Percentiles rank a stretch among this genome's conserved stretches.
These are phyloP conservation scores for Odontarrhena argentea DNA, from an alignment of 345 rosid species.

Conservation along the genomic window DNA sequence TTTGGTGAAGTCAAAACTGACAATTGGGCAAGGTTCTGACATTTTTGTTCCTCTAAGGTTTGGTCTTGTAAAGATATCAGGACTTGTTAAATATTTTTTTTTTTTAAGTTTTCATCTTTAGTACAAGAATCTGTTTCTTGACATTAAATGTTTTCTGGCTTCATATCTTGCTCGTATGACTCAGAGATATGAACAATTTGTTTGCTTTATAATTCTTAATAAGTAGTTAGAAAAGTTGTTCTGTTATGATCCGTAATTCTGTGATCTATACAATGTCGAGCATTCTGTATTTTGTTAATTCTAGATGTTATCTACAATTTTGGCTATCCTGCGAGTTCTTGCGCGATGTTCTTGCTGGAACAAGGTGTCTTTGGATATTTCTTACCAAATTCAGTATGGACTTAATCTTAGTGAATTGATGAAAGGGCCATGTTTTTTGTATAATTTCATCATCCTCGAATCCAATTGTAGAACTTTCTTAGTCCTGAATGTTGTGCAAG, in stretches of 20 bases:
- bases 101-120: constrained; percentile 3
- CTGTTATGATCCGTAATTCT: background rate
- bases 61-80: background rate
- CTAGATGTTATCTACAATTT: background rate
- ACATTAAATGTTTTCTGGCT: background rate
- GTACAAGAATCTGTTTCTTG: background rate
- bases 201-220: background rate
- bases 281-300: background rate
- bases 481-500: background rate
- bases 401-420: too few relatives aligned
- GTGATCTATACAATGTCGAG: background rate
- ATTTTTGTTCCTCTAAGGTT: background rate
- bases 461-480: constrained; percentile 1
- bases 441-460: background rate
- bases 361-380: too few relatives aligned
- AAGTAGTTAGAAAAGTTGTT: background rate
- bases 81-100: background rate
- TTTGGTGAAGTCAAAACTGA: background rate
- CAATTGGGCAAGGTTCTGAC: background rate
- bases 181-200: background rate
- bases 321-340: background rate
- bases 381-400: too few relatives aligned
- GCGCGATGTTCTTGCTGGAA: background rate
- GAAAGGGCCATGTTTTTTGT: background rate
- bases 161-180: background rate